phyloP scores from a whole-genome alignment of 2,329 filamentous ascomycete genomes.

The Ceratocystis albifundus region DNA sequence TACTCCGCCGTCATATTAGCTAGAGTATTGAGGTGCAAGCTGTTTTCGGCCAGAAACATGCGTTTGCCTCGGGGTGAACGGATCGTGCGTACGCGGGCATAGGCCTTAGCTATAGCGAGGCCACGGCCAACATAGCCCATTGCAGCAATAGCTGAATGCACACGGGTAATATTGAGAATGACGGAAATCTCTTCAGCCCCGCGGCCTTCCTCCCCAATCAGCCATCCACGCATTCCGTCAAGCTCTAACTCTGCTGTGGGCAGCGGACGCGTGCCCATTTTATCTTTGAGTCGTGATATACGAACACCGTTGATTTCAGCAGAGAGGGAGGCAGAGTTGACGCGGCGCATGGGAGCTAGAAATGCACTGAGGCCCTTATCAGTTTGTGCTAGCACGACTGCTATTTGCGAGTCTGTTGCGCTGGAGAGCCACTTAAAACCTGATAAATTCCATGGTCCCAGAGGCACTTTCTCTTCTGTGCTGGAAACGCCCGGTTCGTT shows the following conservation, averaged over 20 bases:
- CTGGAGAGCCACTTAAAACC: constrained; percentile 65
- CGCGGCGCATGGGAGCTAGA: constrained; percentile 49
- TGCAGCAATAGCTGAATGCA: constrained; percentile 45
- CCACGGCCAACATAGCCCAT: constrained; percentile 45
- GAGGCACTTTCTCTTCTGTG: constrained; percentile 26
- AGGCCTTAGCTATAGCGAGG: constrained; percentile 46
- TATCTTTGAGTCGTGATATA: constrained; percentile 60
- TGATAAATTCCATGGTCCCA: constrained; percentile 49
- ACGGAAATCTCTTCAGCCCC: constrained; percentile 58
- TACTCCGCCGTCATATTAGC: constrained; percentile 46
- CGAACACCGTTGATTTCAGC: constrained; percentile 52
- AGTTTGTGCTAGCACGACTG: constrained; percentile 53
- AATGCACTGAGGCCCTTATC: constrained; percentile 47
- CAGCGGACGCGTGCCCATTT: constrained; percentile 56
- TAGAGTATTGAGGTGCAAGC: constrained; percentile 47
- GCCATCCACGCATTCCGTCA: constrained; percentile 49
- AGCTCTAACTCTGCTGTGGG: constrained; percentile 63
- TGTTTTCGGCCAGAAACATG: constrained; percentile 39
- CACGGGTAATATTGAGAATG: constrained; percentile 54
- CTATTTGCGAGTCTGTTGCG: constrained; percentile 48
- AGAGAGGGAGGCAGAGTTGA: constrained; percentile 30
- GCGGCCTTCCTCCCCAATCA: constrained; percentile 54
- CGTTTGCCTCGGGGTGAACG: constrained; percentile 33
- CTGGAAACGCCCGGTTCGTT: neutral
- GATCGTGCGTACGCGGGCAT: constrained; percentile 45